Conservation (phyloP, 306 rosid genomes). For the Crotalaria pallida region DNA sequence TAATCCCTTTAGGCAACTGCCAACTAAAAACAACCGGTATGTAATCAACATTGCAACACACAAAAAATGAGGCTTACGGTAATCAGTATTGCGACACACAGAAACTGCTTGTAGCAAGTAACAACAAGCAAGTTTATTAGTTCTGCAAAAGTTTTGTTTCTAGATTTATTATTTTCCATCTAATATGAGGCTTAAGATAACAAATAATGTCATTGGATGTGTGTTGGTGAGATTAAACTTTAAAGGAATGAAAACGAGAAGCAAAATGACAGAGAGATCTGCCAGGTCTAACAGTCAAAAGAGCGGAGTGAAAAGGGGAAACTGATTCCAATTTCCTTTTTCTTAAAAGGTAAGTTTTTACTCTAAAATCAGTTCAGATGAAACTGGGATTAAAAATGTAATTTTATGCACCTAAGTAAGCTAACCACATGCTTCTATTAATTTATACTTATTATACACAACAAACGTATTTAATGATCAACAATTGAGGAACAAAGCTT, state of each 20-base stretch:
- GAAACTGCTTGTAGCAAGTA: background rate
- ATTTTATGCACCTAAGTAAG: background rate
- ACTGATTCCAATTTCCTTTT: background rate
- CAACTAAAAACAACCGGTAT: conserved; percentile 1
- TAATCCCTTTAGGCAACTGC: background rate
- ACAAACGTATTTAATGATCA: background rate
- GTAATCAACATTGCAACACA: background rate
- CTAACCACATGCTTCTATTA: background rate
- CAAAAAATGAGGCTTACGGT: background rate
- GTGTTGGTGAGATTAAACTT: background rate
- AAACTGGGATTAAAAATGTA: background rate
- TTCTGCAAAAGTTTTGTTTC: background rate
- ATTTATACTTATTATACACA: too few species aligned
- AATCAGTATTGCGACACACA: background rate
- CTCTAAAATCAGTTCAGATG: background rate
- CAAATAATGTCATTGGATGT: background rate
- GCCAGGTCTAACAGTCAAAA: background rate
- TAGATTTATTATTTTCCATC: background rate
- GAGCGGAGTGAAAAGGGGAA: background rate
- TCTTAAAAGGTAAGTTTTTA: background rate
- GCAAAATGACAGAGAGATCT: background rate
- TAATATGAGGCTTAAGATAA: background rate
- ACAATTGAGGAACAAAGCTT: background rate
- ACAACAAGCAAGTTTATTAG: background rate
- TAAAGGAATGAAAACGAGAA: background rate